Conservation (phyloP, 371 early-diverging fungal species). For the Rhizopus sp. region DNA sequence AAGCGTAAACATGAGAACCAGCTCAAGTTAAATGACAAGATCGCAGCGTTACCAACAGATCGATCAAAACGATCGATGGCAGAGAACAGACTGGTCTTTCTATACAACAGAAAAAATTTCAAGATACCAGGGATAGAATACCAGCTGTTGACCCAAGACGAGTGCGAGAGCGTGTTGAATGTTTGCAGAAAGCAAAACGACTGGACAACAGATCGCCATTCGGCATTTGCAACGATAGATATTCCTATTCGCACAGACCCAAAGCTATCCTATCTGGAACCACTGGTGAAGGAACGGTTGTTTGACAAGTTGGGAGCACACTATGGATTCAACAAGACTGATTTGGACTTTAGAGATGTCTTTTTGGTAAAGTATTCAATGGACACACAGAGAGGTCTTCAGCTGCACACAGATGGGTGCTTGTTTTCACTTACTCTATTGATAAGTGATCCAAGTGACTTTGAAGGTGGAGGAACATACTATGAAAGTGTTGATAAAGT, state of each 20-base stretch:
- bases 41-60: slow-evolving; percentile 15
- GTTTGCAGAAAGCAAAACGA: slow-evolving; percentile 18
- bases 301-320: slow-evolving; percentile 22
- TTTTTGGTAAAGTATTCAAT: slow-evolving; percentile 57
- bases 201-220: slow-evolving; percentile 56
- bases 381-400: slow-evolving; percentile 47
- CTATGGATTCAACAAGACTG: slow-evolving; percentile 39
- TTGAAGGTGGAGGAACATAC: slow-evolving; percentile 63
- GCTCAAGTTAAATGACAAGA: background rate
- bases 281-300: slow-evolving; percentile 28
- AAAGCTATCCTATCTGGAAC: slow-evolving; percentile 13
- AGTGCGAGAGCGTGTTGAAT: slow-evolving; percentile 38
- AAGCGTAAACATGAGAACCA: slow-evolving; percentile 10
- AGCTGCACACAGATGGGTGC: slow-evolving; percentile 62
- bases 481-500: slow-evolving; percentile 37
- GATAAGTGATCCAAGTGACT: slow-evolving; percentile 51
- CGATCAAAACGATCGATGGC: slow-evolving; percentile 33
- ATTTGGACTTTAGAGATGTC: slow-evolving; percentile 58
- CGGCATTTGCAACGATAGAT: slow-evolving; percentile 58
- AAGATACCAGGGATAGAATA: slow-evolving; percentile 24
- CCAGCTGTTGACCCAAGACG: slow-evolving; percentile 23
- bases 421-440: slow-evolving; percentile 59
- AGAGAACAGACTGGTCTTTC: slow-evolving; percentile 29
- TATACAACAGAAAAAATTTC: slow-evolving; percentile 10
- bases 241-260: slow-evolving; percentile 40